A percentile compares a stretch with the other conserved stretches of the same genome.
Conservation (phyloP, 495 filamentous ascomycete species). For the Hypoxylon intermedium region DNA sequence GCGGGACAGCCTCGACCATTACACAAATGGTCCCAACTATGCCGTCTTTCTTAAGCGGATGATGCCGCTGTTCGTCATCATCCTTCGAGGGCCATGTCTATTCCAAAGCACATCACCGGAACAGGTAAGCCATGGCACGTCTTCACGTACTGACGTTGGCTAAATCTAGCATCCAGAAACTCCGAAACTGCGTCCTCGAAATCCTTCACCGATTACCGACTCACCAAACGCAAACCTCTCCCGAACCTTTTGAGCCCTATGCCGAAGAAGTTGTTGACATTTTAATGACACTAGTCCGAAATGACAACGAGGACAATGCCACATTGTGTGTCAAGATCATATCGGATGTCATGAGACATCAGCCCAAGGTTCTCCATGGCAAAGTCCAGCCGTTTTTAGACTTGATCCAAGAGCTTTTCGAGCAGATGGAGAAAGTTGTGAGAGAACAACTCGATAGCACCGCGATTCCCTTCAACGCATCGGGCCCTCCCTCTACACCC, state of each 20-base stretch:
- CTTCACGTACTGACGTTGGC: conserved; percentile 15
- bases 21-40: conserved; percentile 65
- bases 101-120: conserved; percentile 88
- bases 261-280: conserved; percentile 85
- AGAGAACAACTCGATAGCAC: conserved; percentile 89
- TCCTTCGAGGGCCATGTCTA: conserved; percentile 85
- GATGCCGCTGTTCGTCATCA: conserved; percentile 86
- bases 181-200: conserved; percentile 90
- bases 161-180: conserved; percentile 64
- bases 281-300: conserved; percentile 83
- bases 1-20: conserved; percentile 82
- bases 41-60: conserved; percentile 79
- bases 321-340: conserved; percentile 97
- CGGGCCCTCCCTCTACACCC: conserved; percentile 75
- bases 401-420: conserved; percentile 94
- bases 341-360: conserved; percentile 93
- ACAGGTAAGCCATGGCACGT: conserved; percentile 60
- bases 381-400: conserved; percentile 90
- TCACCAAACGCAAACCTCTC: conserved; percentile 59
- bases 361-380: conserved; percentile 76
- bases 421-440: conserved; percentile 90
- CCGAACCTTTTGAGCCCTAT: conserved; percentile 84
- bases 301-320: conserved; percentile 98
- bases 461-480: conserved; percentile 58
- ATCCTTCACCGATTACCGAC: conserved; percentile 92